Base-by-base conservation (phyloP, 208 protist species). In the Trypanosoma avium region DNA sequence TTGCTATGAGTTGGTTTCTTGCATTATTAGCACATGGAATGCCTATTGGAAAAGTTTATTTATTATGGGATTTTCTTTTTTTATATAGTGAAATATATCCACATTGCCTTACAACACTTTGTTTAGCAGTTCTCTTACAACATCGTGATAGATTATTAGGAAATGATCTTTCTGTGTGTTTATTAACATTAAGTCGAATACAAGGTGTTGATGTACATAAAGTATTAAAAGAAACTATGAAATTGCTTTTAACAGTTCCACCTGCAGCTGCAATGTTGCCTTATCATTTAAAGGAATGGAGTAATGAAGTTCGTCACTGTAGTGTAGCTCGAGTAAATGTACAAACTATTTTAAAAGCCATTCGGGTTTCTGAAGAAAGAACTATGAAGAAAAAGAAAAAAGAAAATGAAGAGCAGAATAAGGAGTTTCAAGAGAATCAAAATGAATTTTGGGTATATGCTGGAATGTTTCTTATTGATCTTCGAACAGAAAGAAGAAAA, bases 1-100 rank as follows among this genome's bases (percentile, higher is more conserved):
- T 97, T 73, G 94, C 97, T n/a, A 97, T 99, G 32, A 75, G 89
- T 53, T 99, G 97, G 97, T 88, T 97, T 46, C 82, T 98, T 4
- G 97, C 97, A 1, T 73, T 97, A 32, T 83, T 96, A 57, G 81
- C 88, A 22, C 90, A 98, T 66, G 70, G 82, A 21, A 69, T 97
- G 43, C 91, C 96, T 1, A 49, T 94, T 1, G 81, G 88, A n/a
- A 96, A 97, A 59, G 85, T 97, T 10, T 92, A 78, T 52, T 65
- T 79, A 2, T 42, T 98, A 36, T 99, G 96, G 95, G 97, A 99
- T 65, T 86, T 86, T 17, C 57, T 98, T 4, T 69, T 99, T 33
- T 8, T 78, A 3, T 61, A 83, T 54, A 36, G 24, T 26, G 49
- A 64, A 12, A 38, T 40, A 26, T 69, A 55, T 49, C 71, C 67